Evolutionary conservation across 164 flowering plant genomes (phyloP).

Genomic region (Vitis vinifera): ASM3070453v1 NC_081818.1:8095001-8095500

Average conservation of each 20-base stretch:
- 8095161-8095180: background rate
- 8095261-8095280: conserved; percentile 11
- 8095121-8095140: no score
- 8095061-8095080: background rate
- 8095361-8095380: background rate
- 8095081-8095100: background rate
- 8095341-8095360: background rate
- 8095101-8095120: background rate
- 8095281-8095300: conserved; percentile 10
- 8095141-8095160: background rate
- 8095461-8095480: no score
- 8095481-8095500: no score
- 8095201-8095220: background rate
- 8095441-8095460: no score
- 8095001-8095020: background rate
- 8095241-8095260: background rate
- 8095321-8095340: background rate
- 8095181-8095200: background rate
- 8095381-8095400: background rate
- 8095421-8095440: no score
- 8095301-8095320: conserved; percentile 2
- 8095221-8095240: background rate
- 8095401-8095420: background rate
- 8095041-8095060: background rate
- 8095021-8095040: background rate